Evolutionary conservation across 805 yeast genomes (phyloP), one percentile per base, ranked within the genome.

Genomic region (Geotrichum ghanense): DNA sequence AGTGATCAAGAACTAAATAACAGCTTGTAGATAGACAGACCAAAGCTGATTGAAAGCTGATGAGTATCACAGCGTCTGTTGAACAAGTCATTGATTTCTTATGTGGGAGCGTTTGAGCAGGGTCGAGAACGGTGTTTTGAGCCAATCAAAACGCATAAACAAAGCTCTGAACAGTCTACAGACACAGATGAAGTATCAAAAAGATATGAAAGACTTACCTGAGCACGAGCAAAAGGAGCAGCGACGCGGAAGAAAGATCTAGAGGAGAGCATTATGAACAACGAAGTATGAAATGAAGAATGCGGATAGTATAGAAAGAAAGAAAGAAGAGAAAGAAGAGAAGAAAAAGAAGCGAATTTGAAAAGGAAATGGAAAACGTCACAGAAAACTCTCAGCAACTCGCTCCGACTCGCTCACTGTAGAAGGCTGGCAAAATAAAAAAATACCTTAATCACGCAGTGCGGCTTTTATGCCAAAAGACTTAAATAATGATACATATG

Each of bases 191-290:
- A 26, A 26, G 14, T 26, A n/a, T n/a, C n/a, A 12, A 26, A 26
- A 12, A 12, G 34, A 12, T 26, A n/a, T 12, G n/a, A 35, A 14
- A 35, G 14, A 39, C 42, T 39, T 39, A 39, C 42, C 14, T 39
- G 23, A 22, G 42, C 42, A 39, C 42, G 42, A 39, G 37, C n/a
- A n/a, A 26, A 26, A n/a, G n/a, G 14, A 12, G 34, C 22, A n/a
- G 42, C 42, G 21, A 24, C 42, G 25, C 42, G 42, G 42, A 39
- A 20, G 21, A 39, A 12, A 21, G 42, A 39, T 39, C 42, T 39
- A 39, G 42, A 39, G 16, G 42, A 39, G 21, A 17, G 14, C 17
- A 39, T 12, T 16, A 39, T 22, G 19, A 4, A 20, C 5, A 22
- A 39, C n/a, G 24, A 39, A 7, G 24, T 4, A 17, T 6, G n/a